These are phyloP conservation scores for Solanum chmielewskii DNA, from an alignment of 257 asterid species.

Conservation along the genomic window DNA sequence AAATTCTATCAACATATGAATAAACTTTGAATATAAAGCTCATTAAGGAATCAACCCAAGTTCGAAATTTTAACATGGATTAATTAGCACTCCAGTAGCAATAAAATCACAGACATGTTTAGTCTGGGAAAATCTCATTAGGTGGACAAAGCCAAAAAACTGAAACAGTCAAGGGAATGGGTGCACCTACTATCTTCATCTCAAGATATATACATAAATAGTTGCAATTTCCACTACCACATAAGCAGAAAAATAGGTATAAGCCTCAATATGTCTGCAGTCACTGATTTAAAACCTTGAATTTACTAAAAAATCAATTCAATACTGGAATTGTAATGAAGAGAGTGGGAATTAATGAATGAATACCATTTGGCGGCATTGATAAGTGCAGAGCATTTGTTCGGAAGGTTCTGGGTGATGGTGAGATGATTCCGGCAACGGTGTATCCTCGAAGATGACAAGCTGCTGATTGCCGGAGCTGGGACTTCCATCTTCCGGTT, in stretches of 20 bases:
- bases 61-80: not conserved
- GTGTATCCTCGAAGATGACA: conserved; percentile 60
- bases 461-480: conserved; percentile 38
- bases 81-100: not conserved
- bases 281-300: not conserved
- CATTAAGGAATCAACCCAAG: not conserved
- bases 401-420: conserved; percentile 47
- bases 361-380: conserved; percentile 93
- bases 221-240: not conserved
- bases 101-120: not conserved
- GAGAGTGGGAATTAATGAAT: not conserved
- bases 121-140: not conserved
- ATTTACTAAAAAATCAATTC: not conserved
- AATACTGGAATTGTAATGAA: not conserved
- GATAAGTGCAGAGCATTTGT: conserved; percentile 92
- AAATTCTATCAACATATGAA: not conserved
- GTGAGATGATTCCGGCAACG: conserved; percentile 44
- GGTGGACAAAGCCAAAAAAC: not conserved
- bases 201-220: not conserved
- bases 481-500: conserved; percentile 48
- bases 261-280: not conserved
- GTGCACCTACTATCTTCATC: not conserved
- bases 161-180: not conserved
- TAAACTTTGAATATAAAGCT: not conserved
- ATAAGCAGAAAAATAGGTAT: not conserved